Percentiles rank a stretch among this genome's conserved stretches.
phyloP scores from a whole-genome alignment of 2,329 filamentous ascomycete species.

The Reticulascus tulasneorum region DNA sequence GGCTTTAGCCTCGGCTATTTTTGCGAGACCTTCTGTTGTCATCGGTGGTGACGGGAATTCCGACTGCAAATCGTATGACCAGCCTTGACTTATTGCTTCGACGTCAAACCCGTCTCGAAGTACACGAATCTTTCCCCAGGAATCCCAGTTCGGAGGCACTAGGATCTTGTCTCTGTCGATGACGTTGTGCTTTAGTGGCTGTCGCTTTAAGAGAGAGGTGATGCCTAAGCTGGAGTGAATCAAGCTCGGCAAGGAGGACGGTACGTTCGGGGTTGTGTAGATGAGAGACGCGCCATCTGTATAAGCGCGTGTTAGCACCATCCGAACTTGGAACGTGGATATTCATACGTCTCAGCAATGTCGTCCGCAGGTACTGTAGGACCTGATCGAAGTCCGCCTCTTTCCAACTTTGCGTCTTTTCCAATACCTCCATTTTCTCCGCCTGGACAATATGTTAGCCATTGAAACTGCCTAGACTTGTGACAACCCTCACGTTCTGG shows the following conservation, averaged over 20 bases:
- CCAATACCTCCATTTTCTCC: constrained; percentile 84
- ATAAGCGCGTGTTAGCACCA: constrained; percentile 18
- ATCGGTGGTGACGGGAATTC: constrained; percentile 31
- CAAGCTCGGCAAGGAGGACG: constrained; percentile 73
- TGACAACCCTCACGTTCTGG: constrained; percentile 65
- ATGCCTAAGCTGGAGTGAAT: constrained; percentile 84
- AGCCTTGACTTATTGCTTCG: constrained; percentile 77
- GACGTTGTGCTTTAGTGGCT: constrained; percentile 81
- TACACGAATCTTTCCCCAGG: constrained; percentile 94
- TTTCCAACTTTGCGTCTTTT: constrained; percentile 88
- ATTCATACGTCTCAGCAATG: constrained; percentile 75
- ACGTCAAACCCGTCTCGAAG: constrained; percentile 89
- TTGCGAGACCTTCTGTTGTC: constrained; percentile 15
- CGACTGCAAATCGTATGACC: constrained; percentile 78
- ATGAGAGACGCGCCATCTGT: constrained; percentile 79
- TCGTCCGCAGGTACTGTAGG: constrained; percentile 85
- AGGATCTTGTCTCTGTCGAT: constrained; percentile 93
- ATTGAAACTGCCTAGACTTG: not conserved
- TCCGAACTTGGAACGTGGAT: constrained; percentile 10
- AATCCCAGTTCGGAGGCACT: constrained; percentile 96
- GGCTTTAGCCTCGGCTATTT: constrained; percentile 18
- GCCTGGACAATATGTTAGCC: constrained; percentile 46
- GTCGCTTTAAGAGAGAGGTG: constrained; percentile 74
- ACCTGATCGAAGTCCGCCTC: constrained; percentile 97
- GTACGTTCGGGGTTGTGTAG: constrained; percentile 73